Base-by-base conservation (phyloP, 306 rosid species). In the Leucaena leucocephala region DNA sequence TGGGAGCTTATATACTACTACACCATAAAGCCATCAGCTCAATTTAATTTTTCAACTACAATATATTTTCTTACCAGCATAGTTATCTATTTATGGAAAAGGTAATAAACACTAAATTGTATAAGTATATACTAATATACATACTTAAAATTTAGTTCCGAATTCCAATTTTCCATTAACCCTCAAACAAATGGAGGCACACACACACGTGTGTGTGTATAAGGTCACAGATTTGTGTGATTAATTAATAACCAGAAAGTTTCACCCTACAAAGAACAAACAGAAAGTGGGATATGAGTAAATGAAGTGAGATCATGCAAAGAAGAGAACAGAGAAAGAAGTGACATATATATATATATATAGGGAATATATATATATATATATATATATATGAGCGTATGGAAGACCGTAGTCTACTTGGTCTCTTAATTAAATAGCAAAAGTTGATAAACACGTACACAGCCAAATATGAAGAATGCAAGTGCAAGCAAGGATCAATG, bases 241-340 rank as follows among this genome's bases (percentile, higher is more conserved):
- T 74, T 15, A 49, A 49, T 49, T 36, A 36, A 3, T 36, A 36
- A 36, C 0, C 39, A 36, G 39, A 36, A 36, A 2, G 4, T 36
- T 36, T 36, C 39, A 36, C 39, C 4, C 39, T 36, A 36, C 1
- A 36, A 36, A 36, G 39, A 4, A 27, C 1, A 4, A 4, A 36
- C 44, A 75, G 9, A 78, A 85, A 36, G 61, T 74, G 66, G 58
- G 40, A 71, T 78, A 43, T 49, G 50, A 50, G 27, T 74, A 85
- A 82, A 82, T 17, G 27, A 54, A 54, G 85, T 45, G 76, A 54
- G 16, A 55, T 21, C 68, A 77, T 80, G 79, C 69, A 86, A 83
- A 83, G 85, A 80, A 83, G 85, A 73, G 75, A 76, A 68, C 19
- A 72, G n/a, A 68, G 77, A 80, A 82, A 44, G 74, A 66, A 55